Conservation (phyloP, 2,329 filamentous ascomycete genomes). For the Fusarium sp. region DNA sequence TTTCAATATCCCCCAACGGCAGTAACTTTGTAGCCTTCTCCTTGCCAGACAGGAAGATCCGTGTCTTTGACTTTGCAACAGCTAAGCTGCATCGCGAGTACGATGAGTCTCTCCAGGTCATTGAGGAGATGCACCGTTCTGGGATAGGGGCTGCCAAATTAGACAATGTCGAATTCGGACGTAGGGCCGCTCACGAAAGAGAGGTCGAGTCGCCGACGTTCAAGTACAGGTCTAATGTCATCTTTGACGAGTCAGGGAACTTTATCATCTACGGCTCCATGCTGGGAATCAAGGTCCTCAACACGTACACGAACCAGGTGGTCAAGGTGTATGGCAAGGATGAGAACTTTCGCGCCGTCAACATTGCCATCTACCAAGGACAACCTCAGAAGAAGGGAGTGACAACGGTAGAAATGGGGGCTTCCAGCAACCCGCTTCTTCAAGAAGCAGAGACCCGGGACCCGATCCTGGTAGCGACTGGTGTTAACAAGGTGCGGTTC, state of each 20-base stretch:
- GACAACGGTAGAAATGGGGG: slow-evolving; percentile 96
- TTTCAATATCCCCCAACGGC: slow-evolving; percentile 88
- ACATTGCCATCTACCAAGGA: slow-evolving; percentile 90
- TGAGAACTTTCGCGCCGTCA: slow-evolving; percentile 85
- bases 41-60: slow-evolving; percentile 91
- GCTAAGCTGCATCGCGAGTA: slow-evolving; percentile 92
- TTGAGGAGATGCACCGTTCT: slow-evolving; percentile 96
- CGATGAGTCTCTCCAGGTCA: slow-evolving; percentile 89
- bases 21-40: slow-evolving; percentile 89
- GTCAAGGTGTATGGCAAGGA: slow-evolving; percentile 92
- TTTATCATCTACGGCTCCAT: slow-evolving; percentile 96
- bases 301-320: slow-evolving; percentile 92
- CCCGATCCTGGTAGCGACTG: slow-evolving; percentile 87
- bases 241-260: slow-evolving; percentile 95
- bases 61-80: slow-evolving; percentile 90
- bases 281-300: slow-evolving; percentile 92
- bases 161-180: slow-evolving; percentile 91
- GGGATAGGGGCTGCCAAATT: slow-evolving; percentile 83
- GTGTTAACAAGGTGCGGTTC: slow-evolving; percentile 87
- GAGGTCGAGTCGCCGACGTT: slow-evolving; percentile 80
- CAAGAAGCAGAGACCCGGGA: slow-evolving; percentile 92
- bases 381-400: slow-evolving; percentile 93
- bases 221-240: slow-evolving; percentile 80
- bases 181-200: slow-evolving; percentile 84
- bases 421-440: slow-evolving; percentile 90